Evolutionary conservation across 148 eudicot genomes (phyloP), one percentile per base, ranked within the genome.

Genomic region (Nepenthes gracilis): DNA sequence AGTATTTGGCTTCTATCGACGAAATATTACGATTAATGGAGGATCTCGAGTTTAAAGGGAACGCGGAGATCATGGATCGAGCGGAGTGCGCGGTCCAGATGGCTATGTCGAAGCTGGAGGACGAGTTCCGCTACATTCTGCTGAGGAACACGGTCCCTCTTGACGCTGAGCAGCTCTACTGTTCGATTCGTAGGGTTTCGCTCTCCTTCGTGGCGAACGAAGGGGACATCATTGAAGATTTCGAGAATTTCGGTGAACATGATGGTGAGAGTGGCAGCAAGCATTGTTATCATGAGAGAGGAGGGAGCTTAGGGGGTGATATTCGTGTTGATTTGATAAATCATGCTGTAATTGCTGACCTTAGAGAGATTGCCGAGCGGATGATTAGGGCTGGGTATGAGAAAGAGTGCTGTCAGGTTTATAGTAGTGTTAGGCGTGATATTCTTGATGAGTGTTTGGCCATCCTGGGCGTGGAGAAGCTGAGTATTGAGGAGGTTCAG

Each of bases 321-420:
- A 51, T 88, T 7, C 58, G 59, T 0, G 75, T 84, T 12, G 96
- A 92, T 66, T 64, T 92, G 73, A 67, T 93, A 1, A 55, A 66
- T 6, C 75, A 69, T 1, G 83, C 81, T 14, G 89, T 84, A 5
- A 75, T 84, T 4, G 55, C 38, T 11, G 84, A 83, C 11, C 72
- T 94, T 4, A 76, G 79, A 34, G 90, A 86, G 55, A 94, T 94
- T 7, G 90, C 87, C 2, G 85, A 83, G 69, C 64, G 97, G 35
- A 86, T 94, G 97, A 80, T 94, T 66, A 67, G 82, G 45, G 81
- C 95, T 0, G 85, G 83, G 52, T 94, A 89, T 48, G 97, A 86
- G 61, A 81, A 87, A 36, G 99, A 94, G 68, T 89, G 97, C 54
- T 94, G 91, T 59, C 97, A 89, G 71, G 89, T 89, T 14, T 94